phyloP scores from a whole-genome alignment of 2,329 filamentous ascomycete genomes.

The Nigrospora osmanthi region DNA sequence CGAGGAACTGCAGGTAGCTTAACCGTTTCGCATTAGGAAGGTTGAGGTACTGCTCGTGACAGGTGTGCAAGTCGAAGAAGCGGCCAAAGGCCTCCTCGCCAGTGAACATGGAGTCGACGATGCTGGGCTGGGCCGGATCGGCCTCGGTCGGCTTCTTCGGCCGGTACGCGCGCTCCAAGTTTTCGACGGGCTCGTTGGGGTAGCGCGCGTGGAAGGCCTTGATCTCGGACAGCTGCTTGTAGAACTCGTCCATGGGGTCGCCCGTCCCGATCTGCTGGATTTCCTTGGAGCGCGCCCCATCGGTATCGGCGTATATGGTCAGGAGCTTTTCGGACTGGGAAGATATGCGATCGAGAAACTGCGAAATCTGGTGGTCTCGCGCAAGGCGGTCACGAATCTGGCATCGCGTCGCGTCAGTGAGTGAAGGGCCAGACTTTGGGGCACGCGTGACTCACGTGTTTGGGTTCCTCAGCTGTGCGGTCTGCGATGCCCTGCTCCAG shows the following conservation, averaged over 20 bases:
- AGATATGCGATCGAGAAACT: conserved; percentile 82
- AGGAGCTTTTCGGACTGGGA: conserved; percentile 75
- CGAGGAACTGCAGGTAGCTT: conserved; percentile 87
- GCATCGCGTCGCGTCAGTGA: neutral
- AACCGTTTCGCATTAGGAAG: conserved; percentile 78
- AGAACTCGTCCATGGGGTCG: conserved; percentile 86
- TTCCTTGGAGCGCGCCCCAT: conserved; percentile 66
- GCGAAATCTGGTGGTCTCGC: conserved; percentile 84
- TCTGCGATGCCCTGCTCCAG: conserved; percentile 91
- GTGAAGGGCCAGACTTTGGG: no score
- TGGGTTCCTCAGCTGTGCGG: conserved; percentile 80
- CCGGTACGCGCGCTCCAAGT: conserved; percentile 88
- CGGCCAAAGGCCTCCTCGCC: conserved; percentile 91
- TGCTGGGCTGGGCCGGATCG: conserved; percentile 52
- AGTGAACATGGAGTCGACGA: conserved; percentile 88
- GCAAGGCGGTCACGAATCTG: conserved; percentile 84
- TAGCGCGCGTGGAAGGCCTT: conserved; percentile 86
- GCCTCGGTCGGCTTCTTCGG: conserved; percentile 55
- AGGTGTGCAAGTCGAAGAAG: conserved; percentile 79
- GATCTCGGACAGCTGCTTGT: conserved; percentile 72
- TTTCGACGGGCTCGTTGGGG: conserved; percentile 90
- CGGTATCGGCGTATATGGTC: conserved; percentile 75
- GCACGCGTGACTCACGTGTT: conserved; percentile 54
- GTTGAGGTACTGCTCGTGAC: conserved; percentile 87
- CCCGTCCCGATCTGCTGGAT: conserved; percentile 76